Percentiles rank a stretch among this genome's conserved stretches.
These are phyloP conservation scores for Pseudonitzschia delicatissima DNA, from an alignment of 108 stramenopile genomes.

Conservation along the genomic window DNA sequence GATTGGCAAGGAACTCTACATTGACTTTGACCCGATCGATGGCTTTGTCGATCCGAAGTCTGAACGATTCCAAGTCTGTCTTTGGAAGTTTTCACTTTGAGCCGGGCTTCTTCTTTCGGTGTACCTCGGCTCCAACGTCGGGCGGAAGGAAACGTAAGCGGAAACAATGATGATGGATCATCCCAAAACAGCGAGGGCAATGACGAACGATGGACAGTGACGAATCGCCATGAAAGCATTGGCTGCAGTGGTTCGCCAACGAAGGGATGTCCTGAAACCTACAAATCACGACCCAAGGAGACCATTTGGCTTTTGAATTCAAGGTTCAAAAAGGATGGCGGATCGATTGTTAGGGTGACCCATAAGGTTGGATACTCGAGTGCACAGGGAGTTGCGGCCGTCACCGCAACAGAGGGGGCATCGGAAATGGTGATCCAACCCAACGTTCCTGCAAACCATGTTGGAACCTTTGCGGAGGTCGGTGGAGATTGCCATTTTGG, in stretches of 20 bases:
- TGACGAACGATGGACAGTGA: conserved; percentile 46
- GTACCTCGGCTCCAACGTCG: conserved; percentile 29
- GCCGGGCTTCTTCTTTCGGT: conserved; percentile 49
- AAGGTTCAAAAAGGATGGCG: conserved; percentile 23
- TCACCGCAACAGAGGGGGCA: conserved; percentile 44
- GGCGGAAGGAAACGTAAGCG: conserved; percentile 3
- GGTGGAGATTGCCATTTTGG: conserved; percentile 59
- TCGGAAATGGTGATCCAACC: conserved; percentile 74
- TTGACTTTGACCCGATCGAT: conserved; percentile 79
- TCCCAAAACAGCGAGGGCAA: background rate
- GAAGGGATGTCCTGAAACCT: conserved; percentile 67
- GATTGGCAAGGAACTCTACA: conserved; percentile 76
- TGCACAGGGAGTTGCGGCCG: conserved; percentile 57
- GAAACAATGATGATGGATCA: conserved; percentile 5
- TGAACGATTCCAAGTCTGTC: conserved; percentile 84
- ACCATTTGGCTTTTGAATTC: conserved; percentile 66
- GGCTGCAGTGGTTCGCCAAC: conserved; percentile 55
- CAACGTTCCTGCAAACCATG: conserved; percentile 53
- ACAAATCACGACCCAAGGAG: conserved; percentile 35
- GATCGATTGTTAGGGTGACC: conserved; percentile 38
- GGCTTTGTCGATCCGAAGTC: conserved; percentile 61
- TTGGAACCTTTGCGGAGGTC: conserved; percentile 67
- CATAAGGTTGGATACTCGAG: conserved; percentile 65
- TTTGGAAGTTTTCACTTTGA: conserved; percentile 70
- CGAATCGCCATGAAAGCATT: conserved; percentile 70